Evolutionary conservation across 2,329 filamentous ascomycete species (phyloP).

Genomic region (Botryotinia globosa): DNA sequence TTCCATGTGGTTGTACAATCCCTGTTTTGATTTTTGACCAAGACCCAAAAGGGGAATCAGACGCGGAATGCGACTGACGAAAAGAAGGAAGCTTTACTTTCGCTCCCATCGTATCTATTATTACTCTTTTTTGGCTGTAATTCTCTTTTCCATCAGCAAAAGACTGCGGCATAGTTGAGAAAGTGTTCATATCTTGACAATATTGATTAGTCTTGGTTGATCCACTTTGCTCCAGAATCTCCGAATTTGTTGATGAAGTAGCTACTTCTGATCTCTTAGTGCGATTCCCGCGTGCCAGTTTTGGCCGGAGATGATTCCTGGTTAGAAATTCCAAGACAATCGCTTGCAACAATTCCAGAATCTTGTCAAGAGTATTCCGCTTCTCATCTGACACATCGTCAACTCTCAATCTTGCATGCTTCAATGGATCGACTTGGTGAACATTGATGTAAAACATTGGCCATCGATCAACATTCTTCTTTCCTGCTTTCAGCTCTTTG

Average conservation of each 20-base stretch:
- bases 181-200: background rate
- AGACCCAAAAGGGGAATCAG: constrained; percentile 39
- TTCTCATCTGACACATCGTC: constrained; percentile 48
- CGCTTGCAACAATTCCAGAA: constrained; percentile 63
- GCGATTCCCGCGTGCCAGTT: constrained; percentile 1
- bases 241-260: background rate
- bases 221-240: background rate
- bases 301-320: constrained; percentile 59
- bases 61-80: constrained; percentile 20
- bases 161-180: background rate
- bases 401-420: constrained; percentile 27
- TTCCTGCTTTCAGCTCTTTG: constrained; percentile 50
- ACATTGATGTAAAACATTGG: constrained; percentile 87
- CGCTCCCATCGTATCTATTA: constrained; percentile 25
- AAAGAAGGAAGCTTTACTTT: constrained; percentile 33
- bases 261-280: background rate
- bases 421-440: constrained; percentile 36
- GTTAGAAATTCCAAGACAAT: constrained; percentile 73
- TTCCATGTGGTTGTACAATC: background rate
- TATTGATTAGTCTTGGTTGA: background rate
- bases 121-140: background rate
- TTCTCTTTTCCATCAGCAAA: background rate
- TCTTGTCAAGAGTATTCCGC: constrained; percentile 44
- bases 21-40: constrained; percentile 43
- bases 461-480: constrained; percentile 74